Percentiles rank a stretch among this genome's conserved stretches.
phyloP scores from a whole-genome alignment of 129 eudicot species.

The Chrysanthemum makinoi region DNA sequence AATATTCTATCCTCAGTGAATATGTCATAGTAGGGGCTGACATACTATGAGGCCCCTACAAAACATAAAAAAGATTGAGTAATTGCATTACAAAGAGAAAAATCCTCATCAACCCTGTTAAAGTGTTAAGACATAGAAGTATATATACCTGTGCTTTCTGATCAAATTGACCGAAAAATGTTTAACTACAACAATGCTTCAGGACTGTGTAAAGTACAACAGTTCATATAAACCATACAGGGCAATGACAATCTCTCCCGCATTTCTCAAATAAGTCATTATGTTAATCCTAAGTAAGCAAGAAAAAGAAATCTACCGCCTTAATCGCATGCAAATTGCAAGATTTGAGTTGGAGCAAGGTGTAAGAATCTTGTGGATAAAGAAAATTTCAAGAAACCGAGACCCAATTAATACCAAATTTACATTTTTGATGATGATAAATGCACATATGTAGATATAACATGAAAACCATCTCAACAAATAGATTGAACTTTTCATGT shows the following conservation, averaged over 20 bases:
- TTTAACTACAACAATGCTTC: not conserved
- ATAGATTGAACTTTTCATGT: too few relatives aligned
- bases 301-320: not conserved
- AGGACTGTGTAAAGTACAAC: not conserved
- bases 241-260: not conserved
- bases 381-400: not conserved
- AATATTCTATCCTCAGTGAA: not conserved
- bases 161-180: not conserved
- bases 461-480: too few relatives aligned
- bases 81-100: not conserved
- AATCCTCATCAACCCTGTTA: not conserved
- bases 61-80: not conserved
- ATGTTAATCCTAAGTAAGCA: not conserved
- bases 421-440: not conserved
- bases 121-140: not conserved
- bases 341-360: not conserved
- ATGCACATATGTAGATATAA: too few relatives aligned
- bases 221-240: not conserved
- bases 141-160: not conserved
- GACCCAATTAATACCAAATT: not conserved
- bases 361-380: too few relatives aligned
- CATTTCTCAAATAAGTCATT: slow-evolving; percentile 7
- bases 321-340: not conserved
- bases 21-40: slow-evolving; percentile 25
- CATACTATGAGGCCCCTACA: slow-evolving; percentile 22